phyloP scores from a whole-genome alignment of 441 rosid species.

The Gossypium lobatum region DNA sequence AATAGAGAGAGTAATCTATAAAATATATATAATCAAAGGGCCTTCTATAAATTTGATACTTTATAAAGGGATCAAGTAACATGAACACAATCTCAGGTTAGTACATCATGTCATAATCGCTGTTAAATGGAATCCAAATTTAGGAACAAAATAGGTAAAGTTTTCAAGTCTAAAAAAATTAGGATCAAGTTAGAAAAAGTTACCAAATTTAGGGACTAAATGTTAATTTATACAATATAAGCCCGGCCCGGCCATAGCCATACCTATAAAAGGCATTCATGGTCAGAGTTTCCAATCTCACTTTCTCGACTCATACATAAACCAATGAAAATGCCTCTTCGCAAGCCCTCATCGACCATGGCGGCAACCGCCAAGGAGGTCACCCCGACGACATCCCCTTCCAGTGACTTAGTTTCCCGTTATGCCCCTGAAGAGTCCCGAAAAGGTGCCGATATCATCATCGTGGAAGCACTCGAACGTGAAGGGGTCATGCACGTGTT shows the following conservation, averaged over 20 bases:
- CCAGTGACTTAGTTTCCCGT: background rate
- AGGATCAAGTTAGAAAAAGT: no score
- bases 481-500: slow-evolving; percentile 4
- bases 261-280: background rate
- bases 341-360: slow-evolving; percentile 12
- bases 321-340: background rate
- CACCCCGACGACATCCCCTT: background rate
- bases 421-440: background rate
- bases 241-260: background rate
- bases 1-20: no score
- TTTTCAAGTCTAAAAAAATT: no score
- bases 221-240: background rate
- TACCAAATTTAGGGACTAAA: no score
- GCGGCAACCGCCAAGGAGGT: slow-evolving; percentile 26
- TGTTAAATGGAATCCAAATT: no score
- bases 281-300: background rate
- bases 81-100: no score
- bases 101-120: no score
- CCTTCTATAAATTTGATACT: no score
- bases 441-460: background rate
- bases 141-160: no score
- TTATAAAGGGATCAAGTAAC: no score
- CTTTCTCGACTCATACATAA: background rate
- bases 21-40: no score
- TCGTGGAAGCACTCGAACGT: background rate